These are phyloP conservation scores for Chlamydomonas asymmetrica DNA, from an alignment of 139 green algal genomes.

Conservation along the genomic window DNA sequence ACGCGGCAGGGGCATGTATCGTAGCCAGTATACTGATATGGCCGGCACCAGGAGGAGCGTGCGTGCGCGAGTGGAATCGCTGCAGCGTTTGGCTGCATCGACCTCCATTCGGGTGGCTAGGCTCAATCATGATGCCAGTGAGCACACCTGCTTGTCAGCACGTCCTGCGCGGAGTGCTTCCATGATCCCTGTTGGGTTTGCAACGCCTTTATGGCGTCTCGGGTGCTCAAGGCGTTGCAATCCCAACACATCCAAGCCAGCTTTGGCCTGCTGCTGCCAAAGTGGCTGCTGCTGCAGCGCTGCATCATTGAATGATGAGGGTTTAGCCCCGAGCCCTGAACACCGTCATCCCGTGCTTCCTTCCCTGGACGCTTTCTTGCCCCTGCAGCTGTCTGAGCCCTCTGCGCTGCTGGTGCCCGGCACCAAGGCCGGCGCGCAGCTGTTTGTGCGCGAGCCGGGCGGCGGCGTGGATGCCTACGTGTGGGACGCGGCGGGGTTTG, in stretches of 20 bases:
- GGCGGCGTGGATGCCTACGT: conserved; percentile 76
- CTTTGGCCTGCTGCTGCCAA: background rate
- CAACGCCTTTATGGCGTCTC: background rate
- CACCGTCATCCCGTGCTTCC: too few relatives aligned
- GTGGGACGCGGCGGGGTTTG: conserved; percentile 63
- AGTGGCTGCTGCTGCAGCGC: background rate
- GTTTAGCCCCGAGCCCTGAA: too few relatives aligned
- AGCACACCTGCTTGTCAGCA: too few relatives aligned
- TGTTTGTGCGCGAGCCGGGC: conserved; percentile 66
- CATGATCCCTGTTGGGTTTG: background rate
- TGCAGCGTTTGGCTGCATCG: background rate
- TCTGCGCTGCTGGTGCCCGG: conserved; percentile 39
- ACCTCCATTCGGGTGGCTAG: background rate
- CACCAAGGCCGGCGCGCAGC: conserved; percentile 46
- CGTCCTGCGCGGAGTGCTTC: too few relatives aligned
- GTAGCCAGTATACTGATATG: background rate
- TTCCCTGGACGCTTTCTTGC: background rate
- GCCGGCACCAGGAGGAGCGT: background rate
- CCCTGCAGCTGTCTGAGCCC: background rate
- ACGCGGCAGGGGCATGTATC: background rate
- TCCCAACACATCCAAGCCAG: background rate
- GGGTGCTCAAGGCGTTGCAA: too few relatives aligned
- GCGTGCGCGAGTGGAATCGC: background rate
- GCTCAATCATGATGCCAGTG: background rate
- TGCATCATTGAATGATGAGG: background rate